Evolutionary conservation across 345 rosid species (phyloP), one percentile per base, ranked within the genome.

Genomic region (Eucalyptus marginata): DNA sequence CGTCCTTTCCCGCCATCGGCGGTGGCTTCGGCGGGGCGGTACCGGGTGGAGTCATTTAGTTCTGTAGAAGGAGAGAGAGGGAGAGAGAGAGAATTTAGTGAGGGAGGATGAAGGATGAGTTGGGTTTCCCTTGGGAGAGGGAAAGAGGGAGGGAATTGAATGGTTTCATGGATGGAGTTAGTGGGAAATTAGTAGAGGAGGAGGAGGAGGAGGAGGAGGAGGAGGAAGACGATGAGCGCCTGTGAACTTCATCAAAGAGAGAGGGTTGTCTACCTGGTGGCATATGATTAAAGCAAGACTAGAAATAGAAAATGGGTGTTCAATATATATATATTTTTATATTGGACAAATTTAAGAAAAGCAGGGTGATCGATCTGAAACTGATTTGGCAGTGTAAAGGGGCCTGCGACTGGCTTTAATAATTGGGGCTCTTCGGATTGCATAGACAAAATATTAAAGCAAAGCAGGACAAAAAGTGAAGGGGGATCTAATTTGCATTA

Each of bases 201-300:
- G 86, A 88, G 66, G 20, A 52, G 51, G 59, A 25, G 81, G 66
- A 52, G 51, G 59, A 25, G 81, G 66, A 79, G 89, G 66, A 25
- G 13, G 87, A 58, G 49, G 71, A 62, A 29, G 91, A 83, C 87
- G 91, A 92, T 86, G 91, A 89, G 90, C 85, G 83, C 95, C 90
- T 95, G 97, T 95, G 97, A 95, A 89, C 80, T 89, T 91, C 94
- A 93, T 95, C 93, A 95, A 93, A 88, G 92, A 59, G 92, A 59
- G 87, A 88, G 86, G 50, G 88, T 88, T 89, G 47, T 20, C 84
- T 40, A 16, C 27, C 40, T 40, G 83, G 47, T 76, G 84, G 84
- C 84, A 40, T 76, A 20, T 40, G 84, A 76, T 76, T 40, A 76
- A 44, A 43, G 47, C 12, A 87, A 86, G 52, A 86, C 88, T 43